phyloP scores from a whole-genome alignment of 1,284 basidiomycete genomes.

The Microbotryum lychnidis-dioicae region DNA sequence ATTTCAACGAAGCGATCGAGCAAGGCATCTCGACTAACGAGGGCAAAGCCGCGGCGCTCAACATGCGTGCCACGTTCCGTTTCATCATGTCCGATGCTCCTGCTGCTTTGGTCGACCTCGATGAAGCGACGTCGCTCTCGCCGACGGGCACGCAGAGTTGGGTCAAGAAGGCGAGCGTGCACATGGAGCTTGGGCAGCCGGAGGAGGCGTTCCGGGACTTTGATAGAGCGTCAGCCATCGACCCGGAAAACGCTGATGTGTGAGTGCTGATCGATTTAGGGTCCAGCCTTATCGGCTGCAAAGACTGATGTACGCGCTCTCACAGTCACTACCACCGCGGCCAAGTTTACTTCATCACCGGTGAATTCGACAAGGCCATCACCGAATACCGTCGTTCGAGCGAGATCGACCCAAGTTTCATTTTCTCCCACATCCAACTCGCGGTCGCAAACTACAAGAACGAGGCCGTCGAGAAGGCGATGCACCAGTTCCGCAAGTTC shows the following conservation, averaged over 20 bases:
- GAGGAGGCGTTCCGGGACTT: slow-evolving; percentile 81
- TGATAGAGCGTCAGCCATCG: slow-evolving; percentile 75
- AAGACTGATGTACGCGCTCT: neutral
- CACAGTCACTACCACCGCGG: slow-evolving; percentile 95
- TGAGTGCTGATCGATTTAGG: slow-evolving; percentile 8
- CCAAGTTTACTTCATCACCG: slow-evolving; percentile 96
- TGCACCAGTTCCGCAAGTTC: slow-evolving; percentile 76
- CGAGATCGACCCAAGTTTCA: slow-evolving; percentile 70
- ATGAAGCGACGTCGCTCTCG: slow-evolving; percentile 63
- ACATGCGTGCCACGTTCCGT: slow-evolving; percentile 94
- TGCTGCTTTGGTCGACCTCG: slow-evolving; percentile 78
- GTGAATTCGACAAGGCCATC: slow-evolving; percentile 76
- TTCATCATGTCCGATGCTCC: slow-evolving; percentile 81
- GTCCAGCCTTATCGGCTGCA: neutral
- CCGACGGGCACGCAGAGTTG: slow-evolving; percentile 75
- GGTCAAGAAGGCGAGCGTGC: slow-evolving; percentile 94
- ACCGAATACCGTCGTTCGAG: slow-evolving; percentile 85
- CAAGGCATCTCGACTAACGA: slow-evolving; percentile 68
- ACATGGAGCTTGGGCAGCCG: slow-evolving; percentile 83
- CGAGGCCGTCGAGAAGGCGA: slow-evolving; percentile 65
- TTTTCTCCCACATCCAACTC: slow-evolving; percentile 92
- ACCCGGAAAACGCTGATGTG: slow-evolving; percentile 74
- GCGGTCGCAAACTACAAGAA: slow-evolving; percentile 96
- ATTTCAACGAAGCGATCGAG: slow-evolving; percentile 77
- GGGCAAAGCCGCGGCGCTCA: slow-evolving; percentile 78